These are phyloP conservation scores for Colletotrichum spaethianum DNA, from an alignment of 2,329 filamentous ascomycete genomes.

Conservation along the genomic window DNA sequence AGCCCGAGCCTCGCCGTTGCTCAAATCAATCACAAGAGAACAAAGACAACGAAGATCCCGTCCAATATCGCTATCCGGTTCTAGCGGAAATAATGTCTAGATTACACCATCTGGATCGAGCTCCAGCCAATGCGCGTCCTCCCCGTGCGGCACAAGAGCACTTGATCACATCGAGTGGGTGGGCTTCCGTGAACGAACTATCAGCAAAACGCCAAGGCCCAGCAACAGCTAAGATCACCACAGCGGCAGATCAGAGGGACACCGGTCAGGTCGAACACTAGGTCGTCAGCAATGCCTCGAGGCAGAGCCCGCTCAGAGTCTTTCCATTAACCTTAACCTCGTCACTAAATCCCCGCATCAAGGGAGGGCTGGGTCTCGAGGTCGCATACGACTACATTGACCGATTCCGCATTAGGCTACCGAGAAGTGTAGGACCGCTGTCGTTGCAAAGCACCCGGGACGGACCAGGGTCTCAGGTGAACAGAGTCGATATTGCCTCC, in stretches of 20 bases:
- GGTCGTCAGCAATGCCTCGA: neutral
- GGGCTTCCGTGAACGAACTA: neutral
- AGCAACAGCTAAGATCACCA: neutral
- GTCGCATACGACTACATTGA: neutral
- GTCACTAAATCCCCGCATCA: neutral
- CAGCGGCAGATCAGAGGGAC: neutral
- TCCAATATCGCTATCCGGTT: neutral
- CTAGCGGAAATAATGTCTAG: neutral
- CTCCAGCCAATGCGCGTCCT: constrained; percentile 1
- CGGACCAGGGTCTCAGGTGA: neutral
- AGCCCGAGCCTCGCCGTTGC: constrained; percentile 1
- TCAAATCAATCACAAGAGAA: neutral
- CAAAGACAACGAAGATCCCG: neutral
- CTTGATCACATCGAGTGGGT: neutral
- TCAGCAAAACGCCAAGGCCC: neutral
- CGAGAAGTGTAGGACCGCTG: neutral
- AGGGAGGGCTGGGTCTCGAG: constrained; percentile 2
- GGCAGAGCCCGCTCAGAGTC: neutral
- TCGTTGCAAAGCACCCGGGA: neutral
- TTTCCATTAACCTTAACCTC: neutral
- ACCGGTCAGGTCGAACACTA: neutral
- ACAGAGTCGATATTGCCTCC: neutral
- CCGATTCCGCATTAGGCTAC: neutral
- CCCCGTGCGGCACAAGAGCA: constrained; percentile 3
- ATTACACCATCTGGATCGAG: constrained; percentile 5